A percentile compares a stretch with the other conserved stretches of the same genome.
Evolutionary conservation across 441 rosid species (phyloP).

Genomic region (Eutrema salsugineum): DNA sequence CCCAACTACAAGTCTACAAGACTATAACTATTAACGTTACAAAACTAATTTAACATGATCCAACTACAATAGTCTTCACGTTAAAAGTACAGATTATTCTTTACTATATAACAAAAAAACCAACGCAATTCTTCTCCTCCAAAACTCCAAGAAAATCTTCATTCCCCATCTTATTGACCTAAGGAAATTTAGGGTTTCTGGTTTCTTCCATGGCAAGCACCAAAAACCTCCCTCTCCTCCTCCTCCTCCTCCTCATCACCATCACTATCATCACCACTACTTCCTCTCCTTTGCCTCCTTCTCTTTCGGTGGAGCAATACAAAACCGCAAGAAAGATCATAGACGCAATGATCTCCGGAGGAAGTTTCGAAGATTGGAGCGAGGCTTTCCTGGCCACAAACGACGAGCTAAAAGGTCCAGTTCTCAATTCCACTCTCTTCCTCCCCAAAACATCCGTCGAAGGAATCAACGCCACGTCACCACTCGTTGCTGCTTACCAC

Average conservation of each 20-base stretch:
- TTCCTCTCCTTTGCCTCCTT: neutral
- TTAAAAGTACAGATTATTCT: neutral
- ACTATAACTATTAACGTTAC: neutral
- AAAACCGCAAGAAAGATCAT: neutral
- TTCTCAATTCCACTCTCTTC: slow-evolving; percentile 27
- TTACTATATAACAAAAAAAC: neutral
- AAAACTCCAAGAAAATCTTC: neutral
- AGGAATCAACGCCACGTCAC: slow-evolving; percentile 31
- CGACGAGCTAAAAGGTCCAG: slow-evolving; percentile 21
- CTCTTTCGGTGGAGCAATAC: slow-evolving; percentile 3
- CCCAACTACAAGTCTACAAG: slow-evolving; percentile 1
- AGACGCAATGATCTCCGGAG: slow-evolving; percentile 26
- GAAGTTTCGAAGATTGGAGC: slow-evolving; percentile 24
- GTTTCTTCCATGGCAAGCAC: slow-evolving; percentile 19
- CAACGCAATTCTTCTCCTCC: neutral
- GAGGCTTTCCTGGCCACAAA: slow-evolving; percentile 20
- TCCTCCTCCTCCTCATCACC: neutral
- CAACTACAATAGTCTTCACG: neutral
- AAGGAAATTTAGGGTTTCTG: neutral
- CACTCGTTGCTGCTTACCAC: slow-evolving; percentile 29
- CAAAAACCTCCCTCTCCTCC: neutral
- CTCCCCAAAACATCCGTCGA: slow-evolving; percentile 17
- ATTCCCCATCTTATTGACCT: neutral
- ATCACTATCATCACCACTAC: neutral
- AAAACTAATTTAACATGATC: slow-evolving; percentile 18